Base-by-base conservation (phyloP, 2,329 filamentous ascomycete species). In the Neonectria neomacrospora region DNA sequence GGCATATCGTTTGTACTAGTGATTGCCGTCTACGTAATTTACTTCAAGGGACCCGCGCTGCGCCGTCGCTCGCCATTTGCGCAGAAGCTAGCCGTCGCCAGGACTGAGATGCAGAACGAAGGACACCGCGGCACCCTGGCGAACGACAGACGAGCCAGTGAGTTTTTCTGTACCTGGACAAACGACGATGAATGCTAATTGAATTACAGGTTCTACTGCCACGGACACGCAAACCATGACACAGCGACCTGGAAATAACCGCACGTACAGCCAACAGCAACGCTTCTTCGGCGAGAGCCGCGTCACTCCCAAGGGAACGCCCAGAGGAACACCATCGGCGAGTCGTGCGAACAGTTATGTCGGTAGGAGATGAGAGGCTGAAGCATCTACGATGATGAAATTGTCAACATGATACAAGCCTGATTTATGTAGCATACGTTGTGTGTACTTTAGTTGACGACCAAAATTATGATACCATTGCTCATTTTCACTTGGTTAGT, bases 1-100 rank as follows among this genome's bases (percentile, higher is more conserved):
- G 83, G 80, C 67, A 87, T 91, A 54, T 85, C 89, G 0, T 80
- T 88, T 53, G 67, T 89, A 1, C 82, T 92, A 1, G 88, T 90
- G 7, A 68, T 84, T 18, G 86, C 88, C 0, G 87, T 91, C 6
- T 91, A 91, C 64, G 80, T 87, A 50, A 88, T 91, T 65, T 91
- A 91, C 80, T 88, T 82, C 81, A 85, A 86, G 58, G 90, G 90
- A 0, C 88, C 88, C 0, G 65, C 66, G 0, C 82, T 92, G 16
- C 86, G 90, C 41, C 82, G 84, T 61, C 78, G 84, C 2, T 91
- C 89, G 12, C 84, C 86, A 0, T 91, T 91, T 68, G 90, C 90
- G 0, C 87, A 91, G 76, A 83, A 84, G 42, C 78, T 92, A 3
- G 85, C 85, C 11, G 78, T 79, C 18, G 83, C 76, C 14, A 75